phyloP scores from a whole-genome alignment of 257 asterid genomes.

The Voacanga thouarsii region DNA sequence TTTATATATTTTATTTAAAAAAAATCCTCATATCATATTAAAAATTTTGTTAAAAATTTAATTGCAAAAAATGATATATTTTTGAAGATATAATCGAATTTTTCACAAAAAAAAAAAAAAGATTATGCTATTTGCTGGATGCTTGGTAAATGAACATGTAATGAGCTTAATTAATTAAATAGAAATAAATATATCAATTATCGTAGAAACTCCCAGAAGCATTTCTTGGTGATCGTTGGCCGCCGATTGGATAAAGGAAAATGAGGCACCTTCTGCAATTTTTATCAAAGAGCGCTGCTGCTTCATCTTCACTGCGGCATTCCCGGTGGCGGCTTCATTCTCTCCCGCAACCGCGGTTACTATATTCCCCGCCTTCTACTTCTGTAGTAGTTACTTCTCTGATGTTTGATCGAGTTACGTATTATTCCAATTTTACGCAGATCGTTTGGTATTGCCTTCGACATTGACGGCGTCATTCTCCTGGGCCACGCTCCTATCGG shows the following conservation, averaged over 20 bases:
- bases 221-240: not conserved
- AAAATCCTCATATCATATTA: too few species aligned
- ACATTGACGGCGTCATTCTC: conserved; percentile 91
- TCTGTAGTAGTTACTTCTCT: not conserved
- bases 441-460: conserved; percentile 84
- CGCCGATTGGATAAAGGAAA: not conserved
- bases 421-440: conserved; percentile 6
- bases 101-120: too few species aligned
- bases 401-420: too few species aligned
- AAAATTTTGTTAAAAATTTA: too few species aligned
- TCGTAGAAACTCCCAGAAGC: not conserved
- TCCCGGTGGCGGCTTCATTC: conserved; percentile 12
- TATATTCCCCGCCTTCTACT: not conserved
- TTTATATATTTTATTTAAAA: too few species aligned
- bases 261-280: conserved; percentile 20
- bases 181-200: too few species aligned
- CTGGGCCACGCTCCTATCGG: conserved; percentile 77
- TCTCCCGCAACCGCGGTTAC: conserved; percentile 15
- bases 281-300: conserved; percentile 8
- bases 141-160: too few species aligned
- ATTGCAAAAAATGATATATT: too few species aligned
- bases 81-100: too few species aligned
- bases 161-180: not conserved
- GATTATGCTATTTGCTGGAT: too few species aligned
- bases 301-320: conserved; percentile 4